Evolutionary conservation across 345 rosid genomes (phyloP).

Genomic region (Ailanthus altissimus): DNA sequence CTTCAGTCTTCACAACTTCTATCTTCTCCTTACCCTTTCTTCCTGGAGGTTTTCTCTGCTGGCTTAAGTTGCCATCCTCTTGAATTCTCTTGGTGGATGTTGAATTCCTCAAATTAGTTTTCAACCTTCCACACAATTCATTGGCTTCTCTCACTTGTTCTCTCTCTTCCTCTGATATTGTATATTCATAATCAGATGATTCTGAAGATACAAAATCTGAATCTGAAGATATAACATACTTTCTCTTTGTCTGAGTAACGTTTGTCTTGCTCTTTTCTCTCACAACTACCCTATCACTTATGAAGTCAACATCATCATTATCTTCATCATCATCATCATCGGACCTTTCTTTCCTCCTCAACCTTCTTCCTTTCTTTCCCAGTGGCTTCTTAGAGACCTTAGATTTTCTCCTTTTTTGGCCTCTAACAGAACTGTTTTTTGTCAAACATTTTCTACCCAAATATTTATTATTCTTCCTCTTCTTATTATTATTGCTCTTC

Average conservation of each 20-base stretch:
- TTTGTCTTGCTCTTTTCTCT: constrained; percentile 47
- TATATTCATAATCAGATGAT: constrained; percentile 73
- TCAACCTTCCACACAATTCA: constrained; percentile 41
- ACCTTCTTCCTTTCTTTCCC: constrained; percentile 45
- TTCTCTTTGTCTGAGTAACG: constrained; percentile 44
- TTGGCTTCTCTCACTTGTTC: constrained; percentile 83
- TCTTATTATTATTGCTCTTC: constrained; percentile 33
- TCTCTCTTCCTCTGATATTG: constrained; percentile 95
- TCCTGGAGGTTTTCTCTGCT: constrained; percentile 41
- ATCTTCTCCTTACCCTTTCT: constrained; percentile 81
- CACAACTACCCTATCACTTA: constrained; percentile 34
- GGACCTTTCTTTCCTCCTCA: constrained; percentile 47
- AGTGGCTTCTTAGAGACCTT: constrained; percentile 40
- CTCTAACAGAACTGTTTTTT: constrained; percentile 38
- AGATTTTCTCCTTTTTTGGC: constrained; percentile 46
- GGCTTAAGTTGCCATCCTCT: constrained; percentile 45
- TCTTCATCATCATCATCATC: constrained; percentile 43
- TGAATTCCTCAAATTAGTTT: constrained; percentile 53
- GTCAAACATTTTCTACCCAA: constrained; percentile 34
- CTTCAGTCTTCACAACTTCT: constrained; percentile 51
- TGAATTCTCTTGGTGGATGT: constrained; percentile 43
- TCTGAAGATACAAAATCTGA: constrained; percentile 64
- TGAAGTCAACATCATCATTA: constrained; percentile 53
- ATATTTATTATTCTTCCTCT: constrained; percentile 18
- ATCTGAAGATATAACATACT: constrained; percentile 53